A percentile compares a stretch with the other conserved stretches of the same genome.
Conservation (phyloP, 768 basidiomycete species). For the Porphyrellus cyaneotinctus region DNA sequence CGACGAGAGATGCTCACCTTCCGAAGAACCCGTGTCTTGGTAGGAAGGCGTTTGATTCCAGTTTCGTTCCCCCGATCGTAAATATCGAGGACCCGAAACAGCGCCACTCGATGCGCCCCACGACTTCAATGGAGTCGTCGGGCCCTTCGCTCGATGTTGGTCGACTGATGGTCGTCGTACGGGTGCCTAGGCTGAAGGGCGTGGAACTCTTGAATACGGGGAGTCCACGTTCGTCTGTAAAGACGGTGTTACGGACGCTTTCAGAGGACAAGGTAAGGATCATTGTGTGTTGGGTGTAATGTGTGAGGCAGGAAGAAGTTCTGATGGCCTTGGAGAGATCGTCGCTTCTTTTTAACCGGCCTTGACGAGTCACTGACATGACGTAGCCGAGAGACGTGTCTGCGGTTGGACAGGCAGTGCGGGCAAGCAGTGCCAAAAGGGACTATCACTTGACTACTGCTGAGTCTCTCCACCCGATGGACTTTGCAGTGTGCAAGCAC, state of each 20-base stretch:
- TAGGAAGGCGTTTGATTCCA: constrained; percentile 25
- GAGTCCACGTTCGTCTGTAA: constrained; percentile 27
- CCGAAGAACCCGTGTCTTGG: constrained; percentile 16
- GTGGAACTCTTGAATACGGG: constrained; percentile 26
- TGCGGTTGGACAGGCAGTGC: background rate
- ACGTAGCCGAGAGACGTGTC: background rate
- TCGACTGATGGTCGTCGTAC: constrained; percentile 19
- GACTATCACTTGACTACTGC: background rate
- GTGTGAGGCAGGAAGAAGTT: background rate
- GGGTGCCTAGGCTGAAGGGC: constrained; percentile 17
- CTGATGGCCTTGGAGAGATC: background rate
- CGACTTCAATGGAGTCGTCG: constrained; percentile 21
- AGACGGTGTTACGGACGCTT: constrained; percentile 24
- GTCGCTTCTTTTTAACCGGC: constrained; percentile 2
- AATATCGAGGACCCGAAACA: constrained; percentile 28
- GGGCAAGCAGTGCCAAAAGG: background rate
- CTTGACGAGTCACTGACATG: background rate
- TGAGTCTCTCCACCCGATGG: background rate
- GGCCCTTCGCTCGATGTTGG: constrained; percentile 2
- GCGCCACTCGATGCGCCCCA: constrained; percentile 34
- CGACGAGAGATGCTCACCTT: constrained; percentile 5
- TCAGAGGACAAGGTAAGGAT: constrained; percentile 25
- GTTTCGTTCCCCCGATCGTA: constrained; percentile 24
- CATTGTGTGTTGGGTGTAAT: constrained; percentile 10
- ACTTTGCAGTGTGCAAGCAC: background rate